phyloP scores from a whole-genome alignment of 2,329 filamentous ascomycete genomes.

The Podosphaera fusca region DNA sequence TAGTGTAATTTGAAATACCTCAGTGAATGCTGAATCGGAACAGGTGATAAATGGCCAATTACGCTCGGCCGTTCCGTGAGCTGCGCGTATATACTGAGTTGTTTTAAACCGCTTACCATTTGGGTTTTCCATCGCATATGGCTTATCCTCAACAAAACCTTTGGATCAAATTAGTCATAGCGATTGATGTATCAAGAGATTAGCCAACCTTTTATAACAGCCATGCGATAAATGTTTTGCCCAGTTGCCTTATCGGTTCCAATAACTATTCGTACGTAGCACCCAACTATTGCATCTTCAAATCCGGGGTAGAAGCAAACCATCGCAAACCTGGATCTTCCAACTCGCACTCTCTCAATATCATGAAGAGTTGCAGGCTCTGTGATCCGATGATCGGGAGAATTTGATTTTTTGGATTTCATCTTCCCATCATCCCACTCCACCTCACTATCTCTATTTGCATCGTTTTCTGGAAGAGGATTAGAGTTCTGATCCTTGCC shows the following conservation, averaged over 20 bases:
- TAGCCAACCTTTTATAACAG: conserved; percentile 53
- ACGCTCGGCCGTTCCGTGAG: conserved; percentile 62
- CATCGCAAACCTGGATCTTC: conserved; percentile 65
- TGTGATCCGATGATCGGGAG: conserved; percentile 23
- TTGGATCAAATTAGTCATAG: conserved; percentile 11
- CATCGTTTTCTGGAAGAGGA: conserved; percentile 34
- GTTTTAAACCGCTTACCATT: conserved; percentile 61
- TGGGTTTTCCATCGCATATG: conserved; percentile 57
- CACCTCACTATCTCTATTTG: conserved; percentile 54
- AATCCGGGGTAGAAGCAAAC: conserved; percentile 90
- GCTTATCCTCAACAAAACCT: conserved; percentile 59
- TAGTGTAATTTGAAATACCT: conserved; percentile 27
- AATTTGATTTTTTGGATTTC: conserved; percentile 23
- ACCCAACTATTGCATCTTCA: conserved; percentile 56
- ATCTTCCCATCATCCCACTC: conserved; percentile 43
- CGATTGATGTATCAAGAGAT: not conserved
- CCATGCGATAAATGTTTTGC: conserved; percentile 66
- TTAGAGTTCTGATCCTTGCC: conserved; percentile 25
- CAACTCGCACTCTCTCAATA: conserved; percentile 62
- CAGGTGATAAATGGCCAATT: conserved; percentile 80
- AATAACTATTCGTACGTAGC: conserved; percentile 66
- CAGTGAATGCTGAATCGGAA: conserved; percentile 67
- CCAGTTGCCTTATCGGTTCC: conserved; percentile 53
- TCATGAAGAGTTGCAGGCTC: conserved; percentile 56
- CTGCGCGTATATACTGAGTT: conserved; percentile 61